phyloP scores from a whole-genome alignment of 139 green algal species.

The Coelastrella sp. region DNA sequence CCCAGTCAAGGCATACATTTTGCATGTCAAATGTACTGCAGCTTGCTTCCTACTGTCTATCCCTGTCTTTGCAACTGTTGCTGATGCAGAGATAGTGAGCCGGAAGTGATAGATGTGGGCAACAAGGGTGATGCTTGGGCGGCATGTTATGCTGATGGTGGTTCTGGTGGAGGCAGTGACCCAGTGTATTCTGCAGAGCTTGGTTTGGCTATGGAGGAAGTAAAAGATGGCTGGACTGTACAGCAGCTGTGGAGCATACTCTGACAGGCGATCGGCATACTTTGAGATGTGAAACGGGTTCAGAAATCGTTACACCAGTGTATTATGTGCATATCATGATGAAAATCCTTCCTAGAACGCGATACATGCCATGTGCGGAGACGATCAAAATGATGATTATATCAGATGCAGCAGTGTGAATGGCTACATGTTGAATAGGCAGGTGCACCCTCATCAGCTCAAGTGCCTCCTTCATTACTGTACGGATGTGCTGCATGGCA shows the following conservation, averaged over 20 bases:
- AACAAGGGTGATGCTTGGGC: conserved; percentile 62
- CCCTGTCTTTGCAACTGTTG: not conserved
- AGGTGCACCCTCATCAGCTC: too few relatives aligned
- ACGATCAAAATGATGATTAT: too few relatives aligned
- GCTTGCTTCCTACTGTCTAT: not conserved
- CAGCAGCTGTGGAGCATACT: conserved; percentile 78
- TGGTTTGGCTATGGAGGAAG: conserved; percentile 73
- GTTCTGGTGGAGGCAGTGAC: conserved; percentile 34
- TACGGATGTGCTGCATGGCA: too few relatives aligned
- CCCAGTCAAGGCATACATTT: too few relatives aligned
- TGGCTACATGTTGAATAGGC: too few relatives aligned
- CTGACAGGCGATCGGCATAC: conserved; percentile 43
- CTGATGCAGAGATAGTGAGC: conserved; percentile 66
- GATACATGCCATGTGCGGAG: too few relatives aligned
- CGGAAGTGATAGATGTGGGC: conserved; percentile 64
- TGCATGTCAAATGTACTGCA: not conserved
- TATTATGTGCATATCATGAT: too few relatives aligned
- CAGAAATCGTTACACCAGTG: too few relatives aligned
- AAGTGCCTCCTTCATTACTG: too few relatives aligned
- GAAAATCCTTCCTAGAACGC: too few relatives aligned
- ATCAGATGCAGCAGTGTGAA: too few relatives aligned
- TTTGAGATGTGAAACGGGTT: not conserved
- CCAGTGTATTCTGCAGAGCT: conserved; percentile 71
- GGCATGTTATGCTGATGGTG: conserved; percentile 71
- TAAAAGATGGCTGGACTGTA: conserved; percentile 62